Evolutionary conservation across 169 alveolate genomes (phyloP), one percentile per base, ranked within the genome.

Genomic region (Miamiensis avidus): DNA sequence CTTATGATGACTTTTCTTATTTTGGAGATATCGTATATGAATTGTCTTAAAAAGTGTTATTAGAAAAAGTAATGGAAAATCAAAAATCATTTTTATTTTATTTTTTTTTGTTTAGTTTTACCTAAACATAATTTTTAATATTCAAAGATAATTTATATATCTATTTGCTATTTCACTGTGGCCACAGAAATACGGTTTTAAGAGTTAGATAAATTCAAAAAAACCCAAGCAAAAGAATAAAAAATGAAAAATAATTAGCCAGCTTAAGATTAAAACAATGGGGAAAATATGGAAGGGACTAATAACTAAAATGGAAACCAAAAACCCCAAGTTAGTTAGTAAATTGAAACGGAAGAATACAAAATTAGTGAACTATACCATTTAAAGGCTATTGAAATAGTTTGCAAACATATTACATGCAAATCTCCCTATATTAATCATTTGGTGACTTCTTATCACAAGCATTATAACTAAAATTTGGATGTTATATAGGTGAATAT

Each of bases 181-280:
- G 90, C 90, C 25, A 86, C 90, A 34, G 90, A 86, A 86, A 74
- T 86, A 34, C 79, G 90, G 75, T 86, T 86, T 75, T 29, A 79
- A 30, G 90, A 86, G 31, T 28, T 81, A 0, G 90, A 86, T n/a
- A 86, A 82, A 65, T 79, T 78, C 11, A 86, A 49, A 20, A 49
- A 49, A 49, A 49, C 4, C 20, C 26, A 49, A 20, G 69, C 69
- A 49, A 49, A 49, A 49, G 69, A 49, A 20, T 49, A 86, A 29
- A 1, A 81, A 79, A 65, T 26, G 20, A 65, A 79, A 31, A 65
- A 75, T 34, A 75, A 49, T 49, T 11, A 49, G 20, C 20, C 4
- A 49, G 20, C 4, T 49, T 49, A 49, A 49, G 69, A 49, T 11
- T 11, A 49, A 49, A 49, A 4, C 69, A 11, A 49, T 49, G 20